These are phyloP conservation scores for thale cress (Arabidopsis thaliana) DNA, from an alignment of 345 rosid species.

Conservation along the genomic window DNA sequence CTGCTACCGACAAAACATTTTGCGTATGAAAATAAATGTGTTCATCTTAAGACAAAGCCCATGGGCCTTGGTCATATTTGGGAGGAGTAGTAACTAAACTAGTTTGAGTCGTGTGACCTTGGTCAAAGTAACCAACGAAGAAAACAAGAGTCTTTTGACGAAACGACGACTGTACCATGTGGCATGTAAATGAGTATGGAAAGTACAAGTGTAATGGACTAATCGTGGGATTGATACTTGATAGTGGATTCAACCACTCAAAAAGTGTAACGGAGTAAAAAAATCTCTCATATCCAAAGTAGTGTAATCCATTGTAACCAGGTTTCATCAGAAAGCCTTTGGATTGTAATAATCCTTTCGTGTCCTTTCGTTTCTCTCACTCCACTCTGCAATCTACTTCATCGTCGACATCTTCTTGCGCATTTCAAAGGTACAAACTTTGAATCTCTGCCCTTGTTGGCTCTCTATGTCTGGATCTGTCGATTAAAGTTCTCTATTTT, in stretches of 20 bases:
- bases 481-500: not conserved
- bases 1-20: not conserved
- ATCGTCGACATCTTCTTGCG: not conserved
- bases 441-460: not conserved
- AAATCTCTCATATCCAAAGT: not conserved
- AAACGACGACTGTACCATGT: not conserved
- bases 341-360: not conserved
- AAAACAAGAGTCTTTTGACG: not conserved
- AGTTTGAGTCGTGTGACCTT: not conserved
- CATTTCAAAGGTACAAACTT: slow-evolving; percentile 33
- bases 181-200: not conserved
- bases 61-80: not conserved
- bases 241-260: slow-evolving; percentile 4
- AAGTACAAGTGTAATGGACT: slow-evolving; percentile 1
- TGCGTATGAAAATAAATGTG: not conserved
- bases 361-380: slow-evolving; percentile 16
- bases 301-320: not conserved
- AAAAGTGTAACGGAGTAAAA: slow-evolving; percentile 5
- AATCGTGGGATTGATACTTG: not conserved
- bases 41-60: not conserved
- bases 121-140: not conserved
- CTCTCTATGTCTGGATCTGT: slow-evolving; percentile 24
- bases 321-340: not conserved
- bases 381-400: not conserved
- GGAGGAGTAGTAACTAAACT: not conserved